Base-by-base conservation (phyloP, 2,329 filamentous ascomycete species). In the Monosporascus sp. region DNA sequence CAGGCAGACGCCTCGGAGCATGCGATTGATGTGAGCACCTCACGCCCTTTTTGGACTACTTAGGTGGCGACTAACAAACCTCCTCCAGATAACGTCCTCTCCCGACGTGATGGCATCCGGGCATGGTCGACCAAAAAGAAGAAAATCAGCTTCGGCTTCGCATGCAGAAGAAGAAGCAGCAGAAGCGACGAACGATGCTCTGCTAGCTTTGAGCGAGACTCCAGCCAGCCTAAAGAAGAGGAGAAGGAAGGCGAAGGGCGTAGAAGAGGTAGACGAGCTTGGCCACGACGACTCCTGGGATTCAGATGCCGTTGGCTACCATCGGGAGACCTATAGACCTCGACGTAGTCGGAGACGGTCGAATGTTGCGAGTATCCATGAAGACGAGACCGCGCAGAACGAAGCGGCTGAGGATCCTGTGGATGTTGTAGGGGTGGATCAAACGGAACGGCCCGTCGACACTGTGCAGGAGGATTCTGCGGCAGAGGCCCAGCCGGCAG, bases 261-360 rank as follows among this genome's bases (percentile, higher is more conserved):
- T 37, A 20, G 62, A 61, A 50, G 65, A 67, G 44, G 55, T 60
- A 41, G 67, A 69, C 31, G 67, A 69, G 24, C 57, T 69, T 17
- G 56, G 52, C 22, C 59, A 58, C 40, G 59, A 63, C 40, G 56
- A 61, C 17, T 17, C 46, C 3, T 57, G 55, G 56, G 57, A 57
- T 19, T 45, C 54, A 14, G 52, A 59, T 22, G 49, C 51, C 36
- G 45, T 51, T 14, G 55, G 55, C 34, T 22, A 47, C 7, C 56
- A 54, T 16, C 55, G 48, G 47, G 60, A 62, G 11, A 51, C 48
- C 5, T 56, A 62, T 37, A 63, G 58, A 45, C 61, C 61, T 34
- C 54, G 58, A 43, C 51, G 56, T 36, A 59, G 57, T 43, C 59
- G 61, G 37, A 56, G 58, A 50, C 61, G 51, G 41, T 48, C 52